These are phyloP conservation scores for Yarrowia sp. DNA, from an alignment of 805 yeast genomes.

Conservation along the genomic window DNA sequence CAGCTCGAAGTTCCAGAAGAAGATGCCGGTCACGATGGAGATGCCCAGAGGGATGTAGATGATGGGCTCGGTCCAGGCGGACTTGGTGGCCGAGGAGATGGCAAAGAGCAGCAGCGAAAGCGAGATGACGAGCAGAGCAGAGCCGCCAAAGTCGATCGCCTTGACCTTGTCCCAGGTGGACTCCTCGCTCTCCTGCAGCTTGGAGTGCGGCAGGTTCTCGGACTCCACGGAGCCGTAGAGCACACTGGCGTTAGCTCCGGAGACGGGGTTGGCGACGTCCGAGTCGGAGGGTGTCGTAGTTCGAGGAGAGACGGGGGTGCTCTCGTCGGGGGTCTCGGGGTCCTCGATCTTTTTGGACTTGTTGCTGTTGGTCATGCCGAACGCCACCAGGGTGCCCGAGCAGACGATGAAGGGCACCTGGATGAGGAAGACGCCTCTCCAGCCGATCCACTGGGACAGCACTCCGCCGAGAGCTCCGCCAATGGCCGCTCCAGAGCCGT, in stretches of 20 bases:
- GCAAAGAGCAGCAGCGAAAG: slow-evolving; percentile 60
- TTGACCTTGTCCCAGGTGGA: slow-evolving; percentile 44
- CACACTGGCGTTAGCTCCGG: slow-evolving; percentile 18
- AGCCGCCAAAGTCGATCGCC: slow-evolving; percentile 64
- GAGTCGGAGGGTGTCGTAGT: neutral
- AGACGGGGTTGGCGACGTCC: neutral
- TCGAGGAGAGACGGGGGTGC: slow-evolving; percentile 2
- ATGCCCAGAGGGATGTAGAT: slow-evolving; percentile 41
- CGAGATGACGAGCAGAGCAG: slow-evolving; percentile 55
- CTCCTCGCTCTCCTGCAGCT: slow-evolving; percentile 30
- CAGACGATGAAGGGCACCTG: slow-evolving; percentile 46
- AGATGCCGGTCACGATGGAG: slow-evolving; percentile 40
- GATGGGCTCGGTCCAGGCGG: slow-evolving; percentile 47
- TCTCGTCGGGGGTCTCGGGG: neutral
- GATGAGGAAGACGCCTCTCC: slow-evolving; percentile 53
- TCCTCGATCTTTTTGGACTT: slow-evolving; percentile 29
- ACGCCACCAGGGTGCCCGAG: slow-evolving; percentile 39
- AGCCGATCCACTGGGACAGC: slow-evolving; percentile 53
- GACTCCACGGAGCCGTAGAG: slow-evolving; percentile 36
- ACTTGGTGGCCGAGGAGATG: slow-evolving; percentile 58
- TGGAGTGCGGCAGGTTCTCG: slow-evolving; percentile 30
- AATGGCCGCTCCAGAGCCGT: slow-evolving; percentile 69
- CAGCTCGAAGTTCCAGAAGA: slow-evolving; percentile 53
- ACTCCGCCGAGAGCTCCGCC: slow-evolving; percentile 64
- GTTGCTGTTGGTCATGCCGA: slow-evolving; percentile 28